Evolutionary conservation across 192 early-diverging fungal species (phyloP).

Genomic region (Coemansia sp.): DNA sequence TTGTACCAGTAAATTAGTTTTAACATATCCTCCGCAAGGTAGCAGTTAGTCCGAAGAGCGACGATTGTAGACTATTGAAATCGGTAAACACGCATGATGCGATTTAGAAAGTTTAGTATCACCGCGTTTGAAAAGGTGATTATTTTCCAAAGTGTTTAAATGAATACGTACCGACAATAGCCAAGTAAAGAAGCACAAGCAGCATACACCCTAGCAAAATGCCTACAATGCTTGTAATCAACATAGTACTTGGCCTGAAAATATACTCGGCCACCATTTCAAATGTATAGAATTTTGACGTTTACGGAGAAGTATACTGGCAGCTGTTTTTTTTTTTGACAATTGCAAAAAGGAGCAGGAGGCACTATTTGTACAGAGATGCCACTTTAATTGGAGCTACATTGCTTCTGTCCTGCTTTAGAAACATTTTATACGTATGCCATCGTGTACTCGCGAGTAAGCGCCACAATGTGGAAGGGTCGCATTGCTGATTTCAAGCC

Average conservation of each 20-base stretch:
- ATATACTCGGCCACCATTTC: neutral
- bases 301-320: neutral
- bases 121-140: neutral
- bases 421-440: neutral
- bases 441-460: neutral
- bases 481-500: neutral
- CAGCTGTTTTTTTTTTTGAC: neutral
- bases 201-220: slow-evolving; percentile 6
- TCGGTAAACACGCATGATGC: neutral
- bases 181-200: neutral
- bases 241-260: neutral
- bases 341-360: neutral
- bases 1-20: neutral
- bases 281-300: neutral
- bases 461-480: neutral
- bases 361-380: neutral
- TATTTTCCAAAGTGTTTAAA: neutral
- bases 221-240: slow-evolving; percentile 2
- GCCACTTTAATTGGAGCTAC: neutral
- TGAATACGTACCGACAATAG: neutral
- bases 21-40: too few species aligned
- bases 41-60: neutral
- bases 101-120: neutral
- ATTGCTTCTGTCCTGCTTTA: neutral
- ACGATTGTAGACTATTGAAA: slow-evolving; percentile 2